Evolutionary conservation across 78 protist species (phyloP).

Genomic region (Dictyostelium capitatum): DNA sequence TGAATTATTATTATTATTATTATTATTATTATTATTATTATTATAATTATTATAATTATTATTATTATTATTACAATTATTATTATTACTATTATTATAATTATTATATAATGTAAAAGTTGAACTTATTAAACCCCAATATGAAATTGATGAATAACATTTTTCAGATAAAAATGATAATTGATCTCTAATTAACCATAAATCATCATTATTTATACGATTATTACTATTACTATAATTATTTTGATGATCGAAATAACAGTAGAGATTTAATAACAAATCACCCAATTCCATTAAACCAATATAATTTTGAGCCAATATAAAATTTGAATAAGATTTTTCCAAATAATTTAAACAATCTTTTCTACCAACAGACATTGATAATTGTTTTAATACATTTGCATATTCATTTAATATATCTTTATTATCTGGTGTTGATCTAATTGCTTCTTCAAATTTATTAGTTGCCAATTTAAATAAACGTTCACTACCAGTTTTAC

Average conservation of each 20-base stretch:
- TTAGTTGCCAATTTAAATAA: slow-evolving; percentile 76
- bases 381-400: slow-evolving; percentile 61
- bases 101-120: background rate
- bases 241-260: background rate
- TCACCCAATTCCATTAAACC: slow-evolving; percentile 34
- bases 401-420: slow-evolving; percentile 81
- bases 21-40: background rate
- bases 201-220: background rate
- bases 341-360: slow-evolving; percentile 33
- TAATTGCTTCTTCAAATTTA: slow-evolving; percentile 83
- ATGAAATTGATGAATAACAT: slow-evolving; percentile 27
- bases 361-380: slow-evolving; percentile 66
- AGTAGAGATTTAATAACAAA: slow-evolving; percentile 4
- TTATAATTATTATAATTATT: background rate
- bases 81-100: background rate
- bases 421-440: slow-evolving; percentile 84
- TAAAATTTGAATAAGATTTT: slow-evolving; percentile 52
- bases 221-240: background rate
- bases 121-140: slow-evolving; percentile 32
- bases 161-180: slow-evolving; percentile 32
- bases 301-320: slow-evolving; percentile 43
- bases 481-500: slow-evolving; percentile 63
- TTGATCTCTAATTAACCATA: slow-evolving; percentile 13
- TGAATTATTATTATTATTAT: background rate
- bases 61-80: background rate